phyloP scores from a whole-genome alignment of 2,329 filamentous ascomycete genomes.

The Fusarium subglutinans region DNA sequence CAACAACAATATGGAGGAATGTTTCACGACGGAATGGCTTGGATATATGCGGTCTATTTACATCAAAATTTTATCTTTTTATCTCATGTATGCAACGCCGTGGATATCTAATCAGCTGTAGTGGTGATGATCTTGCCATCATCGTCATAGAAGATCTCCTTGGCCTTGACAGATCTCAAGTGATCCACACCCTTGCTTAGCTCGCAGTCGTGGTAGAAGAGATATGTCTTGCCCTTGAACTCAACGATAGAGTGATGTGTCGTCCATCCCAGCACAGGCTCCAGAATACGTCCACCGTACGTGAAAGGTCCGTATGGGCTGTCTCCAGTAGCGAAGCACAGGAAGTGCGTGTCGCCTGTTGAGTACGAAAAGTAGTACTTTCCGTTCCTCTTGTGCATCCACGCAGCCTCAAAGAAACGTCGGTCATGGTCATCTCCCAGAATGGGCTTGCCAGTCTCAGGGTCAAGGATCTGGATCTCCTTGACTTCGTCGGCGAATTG shows the following conservation, averaged over 20 bases:
- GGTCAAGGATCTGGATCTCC: conserved; percentile 72
- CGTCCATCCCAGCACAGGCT: conserved; percentile 83
- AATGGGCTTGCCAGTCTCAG: conserved; percentile 67
- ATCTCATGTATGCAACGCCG: neutral
- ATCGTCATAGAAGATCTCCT: conserved; percentile 77
- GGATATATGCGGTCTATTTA: neutral
- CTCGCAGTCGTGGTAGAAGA: conserved; percentile 81
- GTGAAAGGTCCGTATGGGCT: conserved; percentile 77
- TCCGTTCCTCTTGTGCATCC: conserved; percentile 77
- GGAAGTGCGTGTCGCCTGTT: conserved; percentile 79
- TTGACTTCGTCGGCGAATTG: conserved; percentile 63
- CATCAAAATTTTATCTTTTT: neutral
- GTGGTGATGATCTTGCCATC: conserved; percentile 67
- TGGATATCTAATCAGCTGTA: conserved; percentile 37
- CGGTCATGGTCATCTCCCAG: conserved; percentile 74
- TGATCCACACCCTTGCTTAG: conserved; percentile 75
- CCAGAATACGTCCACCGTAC: conserved; percentile 75
- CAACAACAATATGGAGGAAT: neutral
- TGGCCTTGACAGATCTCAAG: conserved; percentile 76
- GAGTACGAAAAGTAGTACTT: conserved; percentile 82
- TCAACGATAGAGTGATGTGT: conserved; percentile 84
- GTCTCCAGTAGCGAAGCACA: conserved; percentile 73
- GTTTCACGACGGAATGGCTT: neutral
- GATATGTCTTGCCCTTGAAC: conserved; percentile 75
- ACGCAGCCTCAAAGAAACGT: conserved; percentile 83